phyloP scores from a whole-genome alignment of 805 yeast species.

The Saturnispora bothae region DNA sequence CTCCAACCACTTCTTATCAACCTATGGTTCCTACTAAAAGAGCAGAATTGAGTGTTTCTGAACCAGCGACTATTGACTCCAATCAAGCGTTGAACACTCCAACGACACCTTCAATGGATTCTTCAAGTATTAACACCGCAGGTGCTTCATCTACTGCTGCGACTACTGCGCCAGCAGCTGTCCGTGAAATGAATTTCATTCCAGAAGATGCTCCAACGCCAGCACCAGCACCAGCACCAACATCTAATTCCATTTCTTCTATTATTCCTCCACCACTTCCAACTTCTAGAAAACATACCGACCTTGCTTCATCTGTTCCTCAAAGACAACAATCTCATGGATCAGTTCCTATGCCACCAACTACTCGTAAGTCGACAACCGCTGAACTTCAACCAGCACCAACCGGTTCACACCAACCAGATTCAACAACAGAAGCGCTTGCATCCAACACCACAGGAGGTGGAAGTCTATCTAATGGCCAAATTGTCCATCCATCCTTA shows the following conservation, averaged over 20 bases:
- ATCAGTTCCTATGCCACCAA: constrained; percentile 26
- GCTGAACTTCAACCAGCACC: constrained; percentile 13
- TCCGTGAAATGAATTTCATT: not conserved
- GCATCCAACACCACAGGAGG: constrained; percentile 26
- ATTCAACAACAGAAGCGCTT: constrained; percentile 33
- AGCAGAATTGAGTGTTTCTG: not conserved
- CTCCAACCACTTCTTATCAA: constrained; percentile 3
- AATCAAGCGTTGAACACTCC: not conserved
- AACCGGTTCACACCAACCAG: constrained; percentile 26
- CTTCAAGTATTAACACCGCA: not conserved
- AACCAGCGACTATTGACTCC: not conserved
- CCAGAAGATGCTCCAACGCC: constrained; percentile 5
- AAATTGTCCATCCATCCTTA: constrained; percentile 40
- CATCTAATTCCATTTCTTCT: constrained; percentile 5
- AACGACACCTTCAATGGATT: not conserved
- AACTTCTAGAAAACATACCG: constrained; percentile 23
- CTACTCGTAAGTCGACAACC: constrained; percentile 20
- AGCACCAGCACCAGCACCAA: constrained; percentile 4
- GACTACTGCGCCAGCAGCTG: not conserved
- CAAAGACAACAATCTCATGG: constrained; percentile 20
- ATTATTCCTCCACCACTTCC: constrained; percentile 27
- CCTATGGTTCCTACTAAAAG: constrained; percentile 26
- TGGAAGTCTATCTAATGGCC: constrained; percentile 26
- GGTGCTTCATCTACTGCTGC: not conserved
- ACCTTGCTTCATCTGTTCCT: constrained; percentile 2